These are phyloP conservation scores for Lomentospora prolificans DNA, from an alignment of 2,329 filamentous ascomycete species.

Conservation along the genomic window DNA sequence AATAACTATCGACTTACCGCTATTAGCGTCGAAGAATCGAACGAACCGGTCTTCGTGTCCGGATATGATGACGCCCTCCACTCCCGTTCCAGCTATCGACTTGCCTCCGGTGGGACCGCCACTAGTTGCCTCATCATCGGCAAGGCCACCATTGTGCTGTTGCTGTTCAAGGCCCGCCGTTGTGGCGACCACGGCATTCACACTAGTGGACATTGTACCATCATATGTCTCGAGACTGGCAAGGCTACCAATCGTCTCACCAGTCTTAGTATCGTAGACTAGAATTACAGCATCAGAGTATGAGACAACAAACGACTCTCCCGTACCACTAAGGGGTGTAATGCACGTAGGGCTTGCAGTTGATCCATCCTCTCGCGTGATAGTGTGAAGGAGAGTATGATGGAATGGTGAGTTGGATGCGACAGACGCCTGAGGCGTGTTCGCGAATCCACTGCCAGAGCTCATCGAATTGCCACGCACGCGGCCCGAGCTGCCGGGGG, in stretches of 20 bases:
- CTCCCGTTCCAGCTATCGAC: constrained; percentile 59
- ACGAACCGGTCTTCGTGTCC: constrained; percentile 96
- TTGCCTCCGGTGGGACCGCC: constrained; percentile 72
- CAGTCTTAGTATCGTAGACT: constrained; percentile 84
- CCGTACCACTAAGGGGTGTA: constrained; percentile 70
- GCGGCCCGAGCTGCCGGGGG: constrained; percentile 53
- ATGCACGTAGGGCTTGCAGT: constrained; percentile 82
- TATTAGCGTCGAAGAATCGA: constrained; percentile 96
- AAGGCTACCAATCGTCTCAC: constrained; percentile 88
- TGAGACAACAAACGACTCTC: constrained; percentile 85
- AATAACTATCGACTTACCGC: constrained; percentile 55
- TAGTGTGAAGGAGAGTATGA: constrained; percentile 80
- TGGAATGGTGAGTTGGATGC: constrained; percentile 81
- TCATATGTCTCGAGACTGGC: constrained; percentile 91
- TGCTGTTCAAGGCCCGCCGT: constrained; percentile 73
- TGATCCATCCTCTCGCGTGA: constrained; percentile 55
- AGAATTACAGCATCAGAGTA: constrained; percentile 85
- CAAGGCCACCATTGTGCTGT: constrained; percentile 37
- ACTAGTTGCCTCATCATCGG: constrained; percentile 63
- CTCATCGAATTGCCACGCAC: constrained; percentile 88
- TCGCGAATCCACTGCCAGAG: constrained; percentile 85
- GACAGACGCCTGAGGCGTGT: constrained; percentile 77
- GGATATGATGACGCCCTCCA: constrained; percentile 90
- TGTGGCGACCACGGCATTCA: constrained; percentile 86
- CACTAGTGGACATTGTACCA: constrained; percentile 64